phyloP scores from a whole-genome alignment of 495 filamentous ascomycete species.

The Xylaria venustula region DNA sequence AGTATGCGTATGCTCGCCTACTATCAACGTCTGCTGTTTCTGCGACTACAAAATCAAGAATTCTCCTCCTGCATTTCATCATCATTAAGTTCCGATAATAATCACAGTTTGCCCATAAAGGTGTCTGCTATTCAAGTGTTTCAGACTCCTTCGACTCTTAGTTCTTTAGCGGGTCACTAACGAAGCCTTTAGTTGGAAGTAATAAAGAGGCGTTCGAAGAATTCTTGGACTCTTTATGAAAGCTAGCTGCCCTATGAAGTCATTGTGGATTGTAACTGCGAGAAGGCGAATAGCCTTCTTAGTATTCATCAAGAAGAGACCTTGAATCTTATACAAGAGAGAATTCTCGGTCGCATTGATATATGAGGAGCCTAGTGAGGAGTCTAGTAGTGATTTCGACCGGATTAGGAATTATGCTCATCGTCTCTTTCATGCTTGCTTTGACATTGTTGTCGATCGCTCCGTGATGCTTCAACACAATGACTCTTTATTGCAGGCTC shows the following conservation, averaged over 20 bases:
- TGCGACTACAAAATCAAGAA: too few species aligned
- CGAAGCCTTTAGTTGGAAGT: background rate
- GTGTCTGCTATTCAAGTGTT: too few species aligned
- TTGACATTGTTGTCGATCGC: slow-evolving; percentile 24
- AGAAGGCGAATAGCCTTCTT: background rate
- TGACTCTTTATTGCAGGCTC: slow-evolving; percentile 28
- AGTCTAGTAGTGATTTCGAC: background rate
- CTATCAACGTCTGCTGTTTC: too few species aligned
- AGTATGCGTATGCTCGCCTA: too few species aligned
- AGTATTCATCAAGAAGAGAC: background rate
- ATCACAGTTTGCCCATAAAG: too few species aligned
- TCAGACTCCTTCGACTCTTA: too few species aligned
- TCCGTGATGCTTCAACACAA: slow-evolving; percentile 19
- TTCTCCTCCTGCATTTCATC: too few species aligned
- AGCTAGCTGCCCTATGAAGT: background rate
- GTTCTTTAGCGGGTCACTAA: too few species aligned
- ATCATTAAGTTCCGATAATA: too few species aligned
- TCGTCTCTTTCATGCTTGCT: slow-evolving; percentile 20
- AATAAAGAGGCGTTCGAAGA: background rate
- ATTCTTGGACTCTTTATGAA: background rate
- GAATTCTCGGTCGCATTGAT: background rate
- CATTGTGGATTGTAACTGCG: slow-evolving; percentile 5
- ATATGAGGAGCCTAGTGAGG: background rate
- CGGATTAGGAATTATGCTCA: slow-evolving; percentile 23
- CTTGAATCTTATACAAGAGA: slow-evolving; percentile 3